A percentile compares a stretch with the other conserved stretches of the same genome.
phyloP scores from a whole-genome alignment of 306 rosid species.

The Potentilla sterilis region DNA sequence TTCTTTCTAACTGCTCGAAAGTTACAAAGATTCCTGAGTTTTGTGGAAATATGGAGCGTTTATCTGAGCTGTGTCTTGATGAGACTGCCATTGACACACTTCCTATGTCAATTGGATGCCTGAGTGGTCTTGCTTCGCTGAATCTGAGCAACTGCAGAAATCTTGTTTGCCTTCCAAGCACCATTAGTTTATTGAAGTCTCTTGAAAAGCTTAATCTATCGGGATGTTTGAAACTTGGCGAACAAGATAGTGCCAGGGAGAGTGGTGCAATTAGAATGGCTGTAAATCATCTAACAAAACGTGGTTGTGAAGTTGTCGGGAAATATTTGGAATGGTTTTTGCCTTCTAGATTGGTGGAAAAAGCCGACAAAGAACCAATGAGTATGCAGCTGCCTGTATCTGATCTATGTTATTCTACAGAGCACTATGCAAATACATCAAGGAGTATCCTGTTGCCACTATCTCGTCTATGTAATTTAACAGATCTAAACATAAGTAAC shows the following conservation, averaged over 20 bases:
- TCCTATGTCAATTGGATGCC: background rate
- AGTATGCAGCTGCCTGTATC: background rate
- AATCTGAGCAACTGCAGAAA: conserved; percentile 2
- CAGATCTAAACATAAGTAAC: background rate
- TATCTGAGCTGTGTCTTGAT: background rate
- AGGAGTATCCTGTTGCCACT: background rate
- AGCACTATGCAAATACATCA: background rate
- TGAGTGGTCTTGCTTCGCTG: background rate
- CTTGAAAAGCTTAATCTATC: conserved; percentile 1
- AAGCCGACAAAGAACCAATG: background rate
- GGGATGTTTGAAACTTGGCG: background rate
- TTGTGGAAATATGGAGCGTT: background rate
- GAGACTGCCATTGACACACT: background rate
- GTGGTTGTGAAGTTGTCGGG: background rate
- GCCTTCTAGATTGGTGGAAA: background rate
- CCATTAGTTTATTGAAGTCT: background rate
- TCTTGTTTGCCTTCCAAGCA: conserved; percentile 4
- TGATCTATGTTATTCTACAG: conserved; percentile 1
- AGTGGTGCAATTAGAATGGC: background rate
- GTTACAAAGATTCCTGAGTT: background rate
- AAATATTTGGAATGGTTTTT: background rate
- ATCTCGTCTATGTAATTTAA: background rate
- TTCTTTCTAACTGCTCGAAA: background rate
- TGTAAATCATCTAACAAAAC: no score
- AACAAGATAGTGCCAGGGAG: background rate